These are phyloP conservation scores for Leishmania lainsoni DNA, from an alignment of 208 protist genomes.

Conservation along the genomic window DNA sequence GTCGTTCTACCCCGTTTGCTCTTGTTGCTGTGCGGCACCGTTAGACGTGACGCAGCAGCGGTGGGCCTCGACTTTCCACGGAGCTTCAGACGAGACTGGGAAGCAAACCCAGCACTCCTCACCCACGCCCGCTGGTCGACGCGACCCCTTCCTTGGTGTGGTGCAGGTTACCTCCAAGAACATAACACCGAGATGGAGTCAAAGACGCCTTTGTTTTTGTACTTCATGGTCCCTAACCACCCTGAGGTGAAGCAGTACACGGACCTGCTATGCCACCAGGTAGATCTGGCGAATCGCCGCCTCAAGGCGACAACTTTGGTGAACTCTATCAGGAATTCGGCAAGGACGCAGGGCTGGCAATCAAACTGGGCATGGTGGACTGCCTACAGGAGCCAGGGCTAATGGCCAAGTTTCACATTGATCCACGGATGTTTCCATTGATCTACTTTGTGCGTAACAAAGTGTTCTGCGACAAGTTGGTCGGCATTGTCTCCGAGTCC, in stretches of 20 bases:
- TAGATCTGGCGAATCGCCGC: conserved; percentile 72
- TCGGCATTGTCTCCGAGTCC: conserved; percentile 78
- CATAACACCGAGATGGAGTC: conserved; percentile 76
- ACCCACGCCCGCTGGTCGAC: neutral
- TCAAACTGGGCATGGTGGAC: conserved; percentile 86
- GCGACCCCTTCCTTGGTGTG: conserved; percentile 48
- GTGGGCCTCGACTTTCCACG: neutral
- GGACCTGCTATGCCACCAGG: conserved; percentile 56
- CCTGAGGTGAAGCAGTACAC: conserved; percentile 74
- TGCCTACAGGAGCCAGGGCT: conserved; percentile 70
- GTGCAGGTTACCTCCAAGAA: conserved; percentile 68
- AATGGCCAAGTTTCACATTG: conserved; percentile 64
- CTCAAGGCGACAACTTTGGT: conserved; percentile 44
- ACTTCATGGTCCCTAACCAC: conserved; percentile 83
- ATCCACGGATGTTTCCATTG: conserved; percentile 84
- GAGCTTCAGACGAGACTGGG: neutral
- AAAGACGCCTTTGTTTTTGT: conserved; percentile 80
- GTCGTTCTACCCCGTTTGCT: neutral
- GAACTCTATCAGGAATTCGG: conserved; percentile 80
- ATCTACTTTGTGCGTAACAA: conserved; percentile 85
- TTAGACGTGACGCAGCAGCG: conserved; percentile 1
- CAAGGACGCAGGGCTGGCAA: conserved; percentile 72
- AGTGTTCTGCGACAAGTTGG: conserved; percentile 68
- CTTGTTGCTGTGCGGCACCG: neutral
- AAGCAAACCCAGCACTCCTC: neutral